Evolutionary conservation across 352 stramenopile genomes (phyloP).

Genomic region (Globisporangium canariense): DNA sequence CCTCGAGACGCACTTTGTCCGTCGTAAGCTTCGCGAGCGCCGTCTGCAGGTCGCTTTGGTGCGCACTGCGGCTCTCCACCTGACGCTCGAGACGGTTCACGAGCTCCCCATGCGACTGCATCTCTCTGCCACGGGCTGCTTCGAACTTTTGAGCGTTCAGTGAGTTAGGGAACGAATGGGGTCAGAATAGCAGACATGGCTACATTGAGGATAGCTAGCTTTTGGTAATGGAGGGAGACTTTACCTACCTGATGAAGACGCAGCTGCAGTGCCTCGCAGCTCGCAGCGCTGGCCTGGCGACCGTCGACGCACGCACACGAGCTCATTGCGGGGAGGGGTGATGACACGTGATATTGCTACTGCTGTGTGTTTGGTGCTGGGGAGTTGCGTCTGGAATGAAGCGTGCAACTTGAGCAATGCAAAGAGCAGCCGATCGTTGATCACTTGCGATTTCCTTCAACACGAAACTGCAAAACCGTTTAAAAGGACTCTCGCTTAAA

Average conservation of each 20-base stretch:
- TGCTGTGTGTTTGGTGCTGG: too few species aligned
- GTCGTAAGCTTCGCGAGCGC: constrained; percentile 37
- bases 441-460: too few species aligned
- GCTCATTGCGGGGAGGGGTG: background rate
- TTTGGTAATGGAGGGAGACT: too few species aligned
- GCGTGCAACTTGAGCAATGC: too few species aligned
- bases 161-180: background rate
- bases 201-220: background rate
- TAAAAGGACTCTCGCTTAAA: too few species aligned
- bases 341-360: too few species aligned
- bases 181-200: background rate
- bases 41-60: constrained; percentile 36
- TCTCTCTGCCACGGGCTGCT: constrained; percentile 39
- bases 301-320: background rate
- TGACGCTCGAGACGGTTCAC: constrained; percentile 34
- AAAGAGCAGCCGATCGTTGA: too few species aligned
- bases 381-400: too few species aligned
- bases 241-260: constrained; percentile 24
- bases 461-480: too few species aligned
- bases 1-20: constrained; percentile 44
- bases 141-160: constrained; percentile 28
- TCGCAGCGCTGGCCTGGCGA: background rate
- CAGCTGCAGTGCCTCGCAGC: constrained; percentile 28
- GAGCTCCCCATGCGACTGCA: constrained; percentile 41
- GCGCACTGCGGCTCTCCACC: constrained; percentile 18